These are phyloP conservation scores for Amborella trichopoda DNA, from an alignment of 164 flowering plant genomes.

Conservation along the genomic window DNA sequence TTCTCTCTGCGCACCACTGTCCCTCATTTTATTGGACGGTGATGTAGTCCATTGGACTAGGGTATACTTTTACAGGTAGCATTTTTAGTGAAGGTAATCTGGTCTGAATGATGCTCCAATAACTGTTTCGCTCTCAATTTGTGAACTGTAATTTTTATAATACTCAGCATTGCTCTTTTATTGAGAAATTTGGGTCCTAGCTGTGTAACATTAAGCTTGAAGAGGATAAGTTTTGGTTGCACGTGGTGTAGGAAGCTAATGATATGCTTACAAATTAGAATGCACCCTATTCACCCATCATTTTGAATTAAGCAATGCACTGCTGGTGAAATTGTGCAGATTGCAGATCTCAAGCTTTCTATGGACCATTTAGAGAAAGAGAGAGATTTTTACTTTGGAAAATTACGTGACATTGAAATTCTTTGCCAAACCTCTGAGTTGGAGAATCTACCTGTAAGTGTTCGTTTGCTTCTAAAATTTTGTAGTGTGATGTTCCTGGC, in stretches of 20 bases:
- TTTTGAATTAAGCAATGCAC: background rate
- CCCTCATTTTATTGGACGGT: too few relatives aligned
- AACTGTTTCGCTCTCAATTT: too few relatives aligned
- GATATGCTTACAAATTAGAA: background rate
- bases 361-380: constrained; percentile 73
- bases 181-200: too few relatives aligned
- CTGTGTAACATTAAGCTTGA: too few relatives aligned
- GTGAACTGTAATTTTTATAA: too few relatives aligned
- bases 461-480: background rate
- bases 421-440: constrained; percentile 69
- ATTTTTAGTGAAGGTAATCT: too few relatives aligned
- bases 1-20: background rate
- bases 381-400: constrained; percentile 77
- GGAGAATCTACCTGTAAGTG: constrained; percentile 56
- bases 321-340: constrained; percentile 21
- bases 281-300: background rate
- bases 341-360: constrained; percentile 61
- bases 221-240: too few relatives aligned
- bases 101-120: too few relatives aligned
- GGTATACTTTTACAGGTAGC: too few relatives aligned
- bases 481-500: background rate
- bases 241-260: background rate
- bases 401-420: constrained; percentile 75
- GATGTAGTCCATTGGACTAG: too few relatives aligned
- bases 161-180: too few relatives aligned